Evolutionary conservation across 768 basidiomycete genomes (phyloP), one percentile per base, ranked within the genome.

Genomic region (Peribolospora kevripleyi): DNA sequence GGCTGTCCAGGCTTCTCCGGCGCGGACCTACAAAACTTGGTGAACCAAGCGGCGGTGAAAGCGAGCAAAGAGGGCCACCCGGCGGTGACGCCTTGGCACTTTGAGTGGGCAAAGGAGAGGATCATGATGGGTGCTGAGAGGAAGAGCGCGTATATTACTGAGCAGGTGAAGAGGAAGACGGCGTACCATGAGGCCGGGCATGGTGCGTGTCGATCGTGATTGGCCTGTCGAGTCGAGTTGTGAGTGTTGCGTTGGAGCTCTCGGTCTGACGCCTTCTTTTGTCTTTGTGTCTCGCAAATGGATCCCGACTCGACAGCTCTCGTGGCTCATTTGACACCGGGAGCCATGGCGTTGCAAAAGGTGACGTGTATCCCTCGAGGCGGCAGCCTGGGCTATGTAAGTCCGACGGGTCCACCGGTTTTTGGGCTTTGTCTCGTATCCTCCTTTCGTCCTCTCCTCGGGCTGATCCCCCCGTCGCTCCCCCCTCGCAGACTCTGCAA

Each of bases 51-150:
- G 10, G 93, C 93, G 3, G 84, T 97, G 54, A 84, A 91, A 66
- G 93, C 93, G 7, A 80, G 86, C 9, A 80, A 84, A 63, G 84
- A 95, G 61, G 77, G 75, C 6, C 80, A 77, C 47, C 73, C 70
- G 50, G 74, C 76, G 58, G 87, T 98, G 5, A 69, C 68, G 36
- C 67, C 83, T 57, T 78, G 74, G 59, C 88, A 98, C 66, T 84
- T 97, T 65, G 91, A 97, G 70, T 98, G 93, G 93, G 93, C 93
- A 9, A 93, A 85, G 73, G 86, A 83, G 57, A 52, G 63, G 55
- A 95, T 97, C 57, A 70, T 93, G 58, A 90, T 98, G 88, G 93
- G 93, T 47, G 85, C 84, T 6, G 91, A 97, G 68, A 75, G 93
- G 58, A 82, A 79, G 70, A 88, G 82, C 55, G 79, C 81, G 46